Conservation (phyloP, 305 asterid genomes). For the Ilex paraguariensis region DNA sequence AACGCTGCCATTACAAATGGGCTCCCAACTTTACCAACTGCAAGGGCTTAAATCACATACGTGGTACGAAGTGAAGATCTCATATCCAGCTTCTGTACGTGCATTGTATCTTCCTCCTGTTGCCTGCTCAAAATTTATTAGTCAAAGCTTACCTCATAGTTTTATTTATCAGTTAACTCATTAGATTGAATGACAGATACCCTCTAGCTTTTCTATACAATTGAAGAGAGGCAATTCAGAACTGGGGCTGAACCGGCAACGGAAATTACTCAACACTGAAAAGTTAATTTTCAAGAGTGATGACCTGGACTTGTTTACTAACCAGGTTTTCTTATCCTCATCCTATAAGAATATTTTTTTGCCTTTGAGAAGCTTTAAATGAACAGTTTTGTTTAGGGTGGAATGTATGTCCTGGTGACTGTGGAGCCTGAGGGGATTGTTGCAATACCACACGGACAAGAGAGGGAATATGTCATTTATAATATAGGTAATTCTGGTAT, state of each 20-base stretch:
- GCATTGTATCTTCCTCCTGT: conserved; percentile 1
- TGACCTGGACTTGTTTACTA: conserved; percentile 20
- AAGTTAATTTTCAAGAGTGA: conserved; percentile 66
- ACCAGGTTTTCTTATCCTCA: conserved; percentile 32
- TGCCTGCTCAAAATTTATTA: neutral
- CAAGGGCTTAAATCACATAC: conserved; percentile 52
- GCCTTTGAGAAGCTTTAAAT: conserved; percentile 2
- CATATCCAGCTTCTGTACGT: conserved; percentile 92
- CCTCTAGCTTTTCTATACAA: conserved; percentile 66
- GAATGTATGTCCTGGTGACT: conserved; percentile 46
- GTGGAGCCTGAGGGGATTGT: conserved; percentile 81
- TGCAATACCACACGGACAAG: conserved; percentile 61
- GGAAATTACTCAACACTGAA: conserved; percentile 80
- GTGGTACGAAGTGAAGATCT: conserved; percentile 92
- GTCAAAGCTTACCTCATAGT: neutral
- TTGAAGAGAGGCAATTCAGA: conserved; percentile 46
- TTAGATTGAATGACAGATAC: conserved; percentile 45
- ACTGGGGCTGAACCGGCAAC: conserved; percentile 37
- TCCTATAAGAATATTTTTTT: neutral
- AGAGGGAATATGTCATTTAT: conserved; percentile 47
- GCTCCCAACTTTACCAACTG: conserved; percentile 53
- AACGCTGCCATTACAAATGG: conserved; percentile 48
- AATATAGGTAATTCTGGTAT: conserved; percentile 50
- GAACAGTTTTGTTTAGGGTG: conserved; percentile 33
- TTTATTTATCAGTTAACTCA: neutral